phyloP scores from a whole-genome alignment of 768 basidiomycete species.

The Rhodosporidiobolus odoratus region DNA sequence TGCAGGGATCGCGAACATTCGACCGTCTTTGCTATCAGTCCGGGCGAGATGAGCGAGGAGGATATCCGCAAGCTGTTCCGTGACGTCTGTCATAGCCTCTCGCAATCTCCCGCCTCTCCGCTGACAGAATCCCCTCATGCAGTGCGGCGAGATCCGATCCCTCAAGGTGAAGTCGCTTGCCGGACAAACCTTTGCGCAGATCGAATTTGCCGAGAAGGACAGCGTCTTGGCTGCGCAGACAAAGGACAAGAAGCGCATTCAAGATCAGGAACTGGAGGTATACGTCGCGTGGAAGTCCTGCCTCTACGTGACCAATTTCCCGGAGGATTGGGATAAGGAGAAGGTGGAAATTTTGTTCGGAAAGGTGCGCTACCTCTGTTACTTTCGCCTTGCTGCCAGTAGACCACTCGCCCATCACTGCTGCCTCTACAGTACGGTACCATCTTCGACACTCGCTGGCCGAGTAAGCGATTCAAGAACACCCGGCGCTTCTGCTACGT shows the following conservation, averaged over 20 bases:
- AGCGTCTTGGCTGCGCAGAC: conserved; percentile 79
- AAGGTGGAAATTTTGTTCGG: conserved; percentile 70
- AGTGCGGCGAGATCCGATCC: conserved; percentile 87
- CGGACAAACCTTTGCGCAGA: conserved; percentile 65
- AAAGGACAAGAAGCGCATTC: conserved; percentile 85
- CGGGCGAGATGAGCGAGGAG: conserved; percentile 57
- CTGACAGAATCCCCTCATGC: neutral
- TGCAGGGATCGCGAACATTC: conserved; percentile 88
- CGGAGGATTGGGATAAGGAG: conserved; percentile 72
- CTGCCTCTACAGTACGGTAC: conserved; percentile 63
- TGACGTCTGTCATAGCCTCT: conserved; percentile 59
- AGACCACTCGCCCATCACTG: neutral
- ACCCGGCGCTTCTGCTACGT: conserved; percentile 90
- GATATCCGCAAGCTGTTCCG: conserved; percentile 72
- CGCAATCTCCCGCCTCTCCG: neutral
- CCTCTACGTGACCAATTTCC: conserved; percentile 92
- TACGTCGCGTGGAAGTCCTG: conserved; percentile 91
- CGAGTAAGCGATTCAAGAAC: conserved; percentile 90
- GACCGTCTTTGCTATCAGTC: conserved; percentile 77
- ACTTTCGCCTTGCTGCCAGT: too few species aligned
- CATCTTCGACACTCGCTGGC: conserved; percentile 94
- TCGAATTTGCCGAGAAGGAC: conserved; percentile 80
- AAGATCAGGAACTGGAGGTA: conserved; percentile 70
- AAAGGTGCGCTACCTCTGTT: conserved; percentile 53
- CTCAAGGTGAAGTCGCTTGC: conserved; percentile 66